Conservation (phyloP, 805 yeast genomes). For the Kuraishia piskuri region DNA sequence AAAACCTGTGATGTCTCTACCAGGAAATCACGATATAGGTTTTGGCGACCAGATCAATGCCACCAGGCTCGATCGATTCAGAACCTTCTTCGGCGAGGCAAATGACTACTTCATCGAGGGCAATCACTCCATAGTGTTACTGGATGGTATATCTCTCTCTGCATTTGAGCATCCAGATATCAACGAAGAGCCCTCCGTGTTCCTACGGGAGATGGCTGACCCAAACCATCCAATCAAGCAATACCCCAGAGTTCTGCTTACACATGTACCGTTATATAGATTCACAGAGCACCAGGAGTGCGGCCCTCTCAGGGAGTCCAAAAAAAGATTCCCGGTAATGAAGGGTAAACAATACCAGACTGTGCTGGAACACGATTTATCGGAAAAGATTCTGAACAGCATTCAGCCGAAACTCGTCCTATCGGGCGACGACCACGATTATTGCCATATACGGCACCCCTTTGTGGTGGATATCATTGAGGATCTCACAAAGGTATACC, state of each 20-base stretch:
- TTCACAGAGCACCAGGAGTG: slow-evolving; percentile 55
- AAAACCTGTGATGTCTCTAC: slow-evolving; percentile 32
- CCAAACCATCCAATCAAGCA: slow-evolving; percentile 15
- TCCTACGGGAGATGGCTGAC: slow-evolving; percentile 34
- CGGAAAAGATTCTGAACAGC: slow-evolving; percentile 47
- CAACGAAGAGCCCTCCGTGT: slow-evolving; percentile 36
- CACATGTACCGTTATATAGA: slow-evolving; percentile 86
- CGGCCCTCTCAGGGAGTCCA: slow-evolving; percentile 71
- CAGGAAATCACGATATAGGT: slow-evolving; percentile 97
- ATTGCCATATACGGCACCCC: slow-evolving; percentile 67
- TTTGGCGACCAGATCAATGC: slow-evolving; percentile 67
- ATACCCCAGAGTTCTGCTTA: slow-evolving; percentile 58
- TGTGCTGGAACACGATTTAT: slow-evolving; percentile 55
- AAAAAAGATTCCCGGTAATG: slow-evolving; percentile 52
- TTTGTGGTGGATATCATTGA: slow-evolving; percentile 9
- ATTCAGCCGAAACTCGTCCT: slow-evolving; percentile 64
- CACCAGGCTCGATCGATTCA: slow-evolving; percentile 53
- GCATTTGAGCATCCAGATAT: slow-evolving; percentile 41
- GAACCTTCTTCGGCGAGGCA: slow-evolving; percentile 65
- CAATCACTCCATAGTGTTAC: slow-evolving; percentile 65
- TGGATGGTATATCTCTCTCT: slow-evolving; percentile 81
- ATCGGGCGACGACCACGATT: slow-evolving; percentile 97
- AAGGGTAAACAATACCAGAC: slow-evolving; percentile 87
- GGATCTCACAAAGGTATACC: neutral
- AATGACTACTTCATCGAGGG: slow-evolving; percentile 44